phyloP scores from a whole-genome alignment of 2,329 filamentous ascomycete genomes.

The Botrytis pseudocinerea region DNA sequence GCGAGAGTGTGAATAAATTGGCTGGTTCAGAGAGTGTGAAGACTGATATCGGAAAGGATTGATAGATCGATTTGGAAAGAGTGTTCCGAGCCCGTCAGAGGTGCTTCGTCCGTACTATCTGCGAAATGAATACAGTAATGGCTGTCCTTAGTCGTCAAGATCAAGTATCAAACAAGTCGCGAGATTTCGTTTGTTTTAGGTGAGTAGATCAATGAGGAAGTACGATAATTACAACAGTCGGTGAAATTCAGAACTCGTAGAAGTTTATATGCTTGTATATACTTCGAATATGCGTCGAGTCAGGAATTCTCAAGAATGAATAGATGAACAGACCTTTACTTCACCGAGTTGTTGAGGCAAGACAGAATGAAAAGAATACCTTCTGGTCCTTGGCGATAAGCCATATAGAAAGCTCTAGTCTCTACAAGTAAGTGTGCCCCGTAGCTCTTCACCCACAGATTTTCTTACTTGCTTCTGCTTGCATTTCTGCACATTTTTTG shows the following conservation, averaged over 20 bases:
- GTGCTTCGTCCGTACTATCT: not conserved
- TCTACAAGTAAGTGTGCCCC: slow-evolving; percentile 10
- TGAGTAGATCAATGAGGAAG: not conserved
- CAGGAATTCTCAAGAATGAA: not conserved
- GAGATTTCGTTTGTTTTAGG: not conserved
- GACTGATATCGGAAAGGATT: not conserved
- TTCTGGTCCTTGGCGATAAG: slow-evolving; percentile 20
- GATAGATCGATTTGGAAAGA: not conserved
- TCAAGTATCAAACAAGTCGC: not conserved
- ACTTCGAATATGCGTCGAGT: slow-evolving; percentile 3
- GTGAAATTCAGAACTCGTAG: not conserved
- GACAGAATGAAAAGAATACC: slow-evolving; percentile 9
- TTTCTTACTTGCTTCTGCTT: slow-evolving; percentile 7
- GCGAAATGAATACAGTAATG: not conserved
- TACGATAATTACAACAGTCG: not conserved
- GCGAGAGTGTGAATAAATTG: not conserved
- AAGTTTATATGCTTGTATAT: not conserved
- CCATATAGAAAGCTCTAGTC: slow-evolving; percentile 15
- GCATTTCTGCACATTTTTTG: slow-evolving; percentile 7
- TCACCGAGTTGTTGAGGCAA: not conserved
- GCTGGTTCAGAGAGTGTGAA: not conserved
- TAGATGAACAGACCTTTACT: not conserved
- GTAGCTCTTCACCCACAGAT: slow-evolving; percentile 11
- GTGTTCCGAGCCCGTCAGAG: not conserved
- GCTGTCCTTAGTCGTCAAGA: not conserved